A percentile compares a stretch with the other conserved stretches of the same genome.
These are phyloP conservation scores for Orbilia quercus DNA, from an alignment of 2,329 filamentous ascomycete genomes.

Conservation along the genomic window DNA sequence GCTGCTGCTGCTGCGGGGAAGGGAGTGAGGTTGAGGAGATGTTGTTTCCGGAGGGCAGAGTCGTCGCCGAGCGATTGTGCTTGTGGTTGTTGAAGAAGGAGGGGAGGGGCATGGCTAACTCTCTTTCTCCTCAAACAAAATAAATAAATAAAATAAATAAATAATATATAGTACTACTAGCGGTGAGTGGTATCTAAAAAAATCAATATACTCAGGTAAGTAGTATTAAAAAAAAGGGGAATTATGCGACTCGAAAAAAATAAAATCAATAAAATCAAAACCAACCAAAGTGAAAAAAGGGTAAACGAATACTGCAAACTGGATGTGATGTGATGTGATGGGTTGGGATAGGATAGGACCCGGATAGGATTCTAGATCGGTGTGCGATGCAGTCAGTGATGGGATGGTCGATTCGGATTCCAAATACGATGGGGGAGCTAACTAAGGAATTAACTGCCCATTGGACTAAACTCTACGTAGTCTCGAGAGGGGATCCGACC, in stretches of 20 bases:
- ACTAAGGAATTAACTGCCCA: neutral
- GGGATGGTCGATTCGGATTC: too few species aligned
- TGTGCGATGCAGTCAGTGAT: too few species aligned
- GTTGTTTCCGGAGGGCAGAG: conserved; percentile 48
- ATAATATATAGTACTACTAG: neutral
- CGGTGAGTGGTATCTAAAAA: too few species aligned
- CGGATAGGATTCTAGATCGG: neutral
- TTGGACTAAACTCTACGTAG: neutral
- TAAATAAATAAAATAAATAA: conserved; percentile 15
- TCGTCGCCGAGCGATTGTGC: conserved; percentile 51
- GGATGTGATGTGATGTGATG: neutral
- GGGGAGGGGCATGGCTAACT: conserved; percentile 42
- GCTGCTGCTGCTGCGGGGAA: conserved; percentile 18
- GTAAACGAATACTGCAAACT: neutral
- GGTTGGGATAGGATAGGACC: neutral
- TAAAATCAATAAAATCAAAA: neutral
- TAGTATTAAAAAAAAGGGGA: neutral
- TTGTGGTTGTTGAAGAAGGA: conserved; percentile 55
- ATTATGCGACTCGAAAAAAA: too few species aligned
- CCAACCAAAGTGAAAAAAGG: too few species aligned
- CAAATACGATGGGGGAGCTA: neutral
- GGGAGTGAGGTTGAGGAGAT: conserved; percentile 47
- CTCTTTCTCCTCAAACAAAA: conserved; percentile 2
- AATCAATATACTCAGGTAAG: neutral
- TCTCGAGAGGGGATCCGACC: too few species aligned